Base-by-base conservation (phyloP, 805 yeast genomes). In the Ogataea kodamae region DNA sequence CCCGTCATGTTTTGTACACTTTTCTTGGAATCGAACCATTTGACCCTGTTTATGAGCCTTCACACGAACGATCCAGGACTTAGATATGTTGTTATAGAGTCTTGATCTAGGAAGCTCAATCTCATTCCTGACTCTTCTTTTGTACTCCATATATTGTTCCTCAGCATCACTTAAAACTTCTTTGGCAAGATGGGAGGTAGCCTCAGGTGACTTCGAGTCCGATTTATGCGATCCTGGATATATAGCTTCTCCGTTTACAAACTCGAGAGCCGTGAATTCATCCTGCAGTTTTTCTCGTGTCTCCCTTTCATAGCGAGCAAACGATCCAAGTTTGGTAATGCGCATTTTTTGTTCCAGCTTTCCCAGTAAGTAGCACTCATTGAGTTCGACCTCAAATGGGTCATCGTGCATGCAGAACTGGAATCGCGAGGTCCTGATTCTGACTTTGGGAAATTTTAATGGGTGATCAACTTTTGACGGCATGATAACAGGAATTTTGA, bases 351-450 rank as follows among this genome's bases (percentile, higher is more conserved):
- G 94, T 46, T 80, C 90, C n/a, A 67, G 39, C 13, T 61, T 31
- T 1, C 95, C 95, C 8, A 81, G 65, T 46, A 80, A 79, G 49
- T 71, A 78, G 17, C 81, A 74, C 49, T 74, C 64, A 14, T 75
- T 71, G 28, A 89, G 60, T 47, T 85, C 79, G 6, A 78, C 66
- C 57, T 90, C 97, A 55, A 89, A 88, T 6, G 95, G 90, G 57
- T 90, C 97, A 55, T 85, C 95, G 36, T 85, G 95, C 43, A 88
- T 67, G 15, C 81, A 68, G 22, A 88, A 61, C 4, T 81, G 65
- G 42, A 85, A 66, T 24, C 73, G 64, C 5, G 65, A 65, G 0
- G 94, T 65, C 25, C 62, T 69, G 22, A 88, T 45, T 14, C 71
- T 68, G 2, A 86, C 59, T 13, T 60, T 62, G 9, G 89, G 89